Evolutionary conservation across 768 basidiomycete species (phyloP).

Genomic region (Chalciporus chontae): DNA sequence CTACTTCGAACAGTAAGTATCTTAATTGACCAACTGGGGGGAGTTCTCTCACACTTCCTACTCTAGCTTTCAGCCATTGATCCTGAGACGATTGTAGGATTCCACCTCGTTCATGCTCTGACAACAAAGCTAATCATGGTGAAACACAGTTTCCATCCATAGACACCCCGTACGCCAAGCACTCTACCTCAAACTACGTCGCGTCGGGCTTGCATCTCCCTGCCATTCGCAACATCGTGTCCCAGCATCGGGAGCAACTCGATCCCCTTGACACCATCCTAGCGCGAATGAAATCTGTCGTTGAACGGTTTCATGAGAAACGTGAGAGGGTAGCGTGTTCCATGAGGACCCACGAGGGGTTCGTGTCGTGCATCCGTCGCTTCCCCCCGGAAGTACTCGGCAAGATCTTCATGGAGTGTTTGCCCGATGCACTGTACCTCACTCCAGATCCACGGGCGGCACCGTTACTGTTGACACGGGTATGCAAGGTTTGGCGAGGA

Average conservation of each 20-base stretch:
- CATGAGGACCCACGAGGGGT: slow-evolving; percentile 17
- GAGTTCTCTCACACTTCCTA: too few relatives aligned
- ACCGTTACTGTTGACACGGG: slow-evolving; percentile 37
- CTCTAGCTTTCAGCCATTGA: too few relatives aligned
- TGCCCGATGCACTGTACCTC: slow-evolving; percentile 20
- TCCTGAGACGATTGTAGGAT: too few relatives aligned
- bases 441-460: slow-evolving; percentile 23
- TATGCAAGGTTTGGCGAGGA: slow-evolving; percentile 42
- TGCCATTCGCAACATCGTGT: neutral
- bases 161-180: neutral
- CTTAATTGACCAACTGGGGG: neutral
- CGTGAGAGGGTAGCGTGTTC: slow-evolving; percentile 9
- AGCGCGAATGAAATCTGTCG: slow-evolving; percentile 2
- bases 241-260: neutral
- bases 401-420: slow-evolving; percentile 43
- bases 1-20: neutral
- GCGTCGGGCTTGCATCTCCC: neutral
- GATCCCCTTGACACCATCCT: neutral
- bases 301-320: slow-evolving; percentile 8
- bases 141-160: too few relatives aligned
- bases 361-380: slow-evolving; percentile 29
- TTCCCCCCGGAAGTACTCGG: slow-evolving; percentile 45
- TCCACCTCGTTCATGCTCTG: too few relatives aligned
- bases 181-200: neutral
- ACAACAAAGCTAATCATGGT: too few relatives aligned